These are phyloP conservation scores for Pisolithus marmoratus DNA, from an alignment of 768 basidiomycete species.

Conservation along the genomic window DNA sequence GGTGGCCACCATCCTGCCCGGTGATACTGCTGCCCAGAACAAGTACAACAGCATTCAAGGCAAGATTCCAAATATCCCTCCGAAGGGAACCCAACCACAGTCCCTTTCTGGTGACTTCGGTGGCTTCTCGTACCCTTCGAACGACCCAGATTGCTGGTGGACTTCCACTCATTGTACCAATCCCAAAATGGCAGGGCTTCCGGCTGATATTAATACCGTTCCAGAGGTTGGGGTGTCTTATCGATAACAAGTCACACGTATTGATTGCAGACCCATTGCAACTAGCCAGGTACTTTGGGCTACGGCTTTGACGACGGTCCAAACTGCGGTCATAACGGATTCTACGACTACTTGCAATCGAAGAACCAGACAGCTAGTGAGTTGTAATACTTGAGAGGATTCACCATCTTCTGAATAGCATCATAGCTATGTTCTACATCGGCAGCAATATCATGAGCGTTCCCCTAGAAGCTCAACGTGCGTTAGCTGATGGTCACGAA, in stretches of 20 bases:
- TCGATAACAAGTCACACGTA: neutral
- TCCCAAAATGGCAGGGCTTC: constrained; percentile 37
- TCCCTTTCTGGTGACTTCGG: constrained; percentile 1
- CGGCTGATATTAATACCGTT: constrained; percentile 22
- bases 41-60: constrained; percentile 35
- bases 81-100: constrained; percentile 22
- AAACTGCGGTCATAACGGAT: constrained; percentile 57
- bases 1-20: constrained; percentile 33
- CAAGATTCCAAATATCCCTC: constrained; percentile 38
- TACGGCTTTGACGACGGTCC: constrained; percentile 65
- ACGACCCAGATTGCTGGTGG: constrained; percentile 32
- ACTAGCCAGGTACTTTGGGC: constrained; percentile 48
- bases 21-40: constrained; percentile 32
- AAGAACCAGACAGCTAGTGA: constrained; percentile 58
- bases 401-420: neutral
- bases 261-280: neutral
- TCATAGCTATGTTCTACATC: constrained; percentile 54
- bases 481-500: constrained; percentile 51
- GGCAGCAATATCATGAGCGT: constrained; percentile 54
- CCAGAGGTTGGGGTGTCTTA: constrained; percentile 32
- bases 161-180: constrained; percentile 33
- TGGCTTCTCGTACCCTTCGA: neutral
- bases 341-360: constrained; percentile 47
- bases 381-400: constrained; percentile 16
- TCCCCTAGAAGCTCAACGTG: constrained; percentile 53